Base-by-base conservation (phyloP, 371 early-diverging fungal species). In the Parasitella parasitica region DNA sequence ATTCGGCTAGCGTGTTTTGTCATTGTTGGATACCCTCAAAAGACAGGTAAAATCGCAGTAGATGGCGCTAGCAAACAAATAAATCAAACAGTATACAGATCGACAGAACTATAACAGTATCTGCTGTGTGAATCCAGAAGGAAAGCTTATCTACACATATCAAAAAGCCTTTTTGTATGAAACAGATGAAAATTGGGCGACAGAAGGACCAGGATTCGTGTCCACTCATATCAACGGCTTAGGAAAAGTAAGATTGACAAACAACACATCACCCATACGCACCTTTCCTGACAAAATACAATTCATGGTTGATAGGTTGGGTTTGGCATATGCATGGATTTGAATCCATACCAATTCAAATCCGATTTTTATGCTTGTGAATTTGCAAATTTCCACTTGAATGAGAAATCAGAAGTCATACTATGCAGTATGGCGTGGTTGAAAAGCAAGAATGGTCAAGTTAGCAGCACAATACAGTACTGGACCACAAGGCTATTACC, bases 361-460 rank as follows among this genome's bases (percentile, higher is more conserved):
- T 41, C 18, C 18, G 70, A 77, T 9, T 92, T 89, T 67, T 66
- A 66, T 11, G 82, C 63, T 6, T 90, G 67, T 69, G 94, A 93
- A 70, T 92, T 91, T 71, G 89, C 88, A 1, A 78, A 60, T 26
- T 92, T 75, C 60, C 91, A 90, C 59, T 11, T 66, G 3, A 26
- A 75, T 0, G 61, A 83, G 15, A 57, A 72, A 5, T 68, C 87
- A 15, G 62, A 81, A 2, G 53, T 90, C 3, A 49, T 92, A 6
- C 54, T 85, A 4, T 82, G 83, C 35, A 81, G 86, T 11, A 93
- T 90, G 91, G 86, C 90, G 0, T 93, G 93, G 93, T 57, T 91
- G 36, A 61, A 66, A 39, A 75, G 73, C 37, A 66, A 64, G 15
- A 39, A 58, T 12, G 64, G 54, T 11, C 16, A 20, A 26, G 54